Base-by-base conservation (phyloP, 2,329 filamentous ascomycete genomes). In the Pseudogymnoascus sp. region DNA sequence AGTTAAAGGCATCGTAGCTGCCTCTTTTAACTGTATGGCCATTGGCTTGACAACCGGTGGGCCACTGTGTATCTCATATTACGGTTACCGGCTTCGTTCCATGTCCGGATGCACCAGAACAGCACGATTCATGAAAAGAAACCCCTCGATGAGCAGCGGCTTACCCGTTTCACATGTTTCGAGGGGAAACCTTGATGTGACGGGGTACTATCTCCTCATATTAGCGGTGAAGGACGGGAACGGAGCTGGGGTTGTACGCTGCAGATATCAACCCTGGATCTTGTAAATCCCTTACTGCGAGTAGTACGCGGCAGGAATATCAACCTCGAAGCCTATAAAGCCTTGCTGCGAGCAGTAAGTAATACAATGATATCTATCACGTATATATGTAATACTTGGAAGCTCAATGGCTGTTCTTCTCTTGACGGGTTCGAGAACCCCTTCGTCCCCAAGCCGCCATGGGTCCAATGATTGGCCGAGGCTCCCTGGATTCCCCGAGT, bases 381-480 rank as follows among this genome's bases (percentile, higher is more conserved):
- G 7, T 44, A 44, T 27, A 27, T 44, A 27, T 27, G 48, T 55
- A 55, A 55, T 55, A 13, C 48, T 33, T 33, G 48, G 13, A 33
- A 33, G 48, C 27, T 55, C 27, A 33, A 33, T 55, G 48, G 48
- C 48, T 55, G n/a, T 33, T 13, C 27, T 8, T 17, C n/a, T 17
- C 27, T 33, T 33, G n/a, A 17, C 27, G 29, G n/a, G 6, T 27
- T 33, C n/a, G n/a, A 55, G 9, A 17, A n/a, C 29, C 5, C 48
- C 29, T 31, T 55, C 48, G 5, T 25, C 33, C 29, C 4, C 44
- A 33, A 55, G 27, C n/a, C n/a, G n/a, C 29, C 48, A 27, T 55
- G 48, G 48, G 48, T 55, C 48, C 17, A 55, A 33, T 29, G 48
- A 33, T 55, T 55, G 48, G 48, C 48, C 48, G 27, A 55, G 48